These are phyloP conservation scores for Aquilaria agallochum DNA, from an alignment of 441 rosid genomes.

Conservation along the genomic window DNA sequence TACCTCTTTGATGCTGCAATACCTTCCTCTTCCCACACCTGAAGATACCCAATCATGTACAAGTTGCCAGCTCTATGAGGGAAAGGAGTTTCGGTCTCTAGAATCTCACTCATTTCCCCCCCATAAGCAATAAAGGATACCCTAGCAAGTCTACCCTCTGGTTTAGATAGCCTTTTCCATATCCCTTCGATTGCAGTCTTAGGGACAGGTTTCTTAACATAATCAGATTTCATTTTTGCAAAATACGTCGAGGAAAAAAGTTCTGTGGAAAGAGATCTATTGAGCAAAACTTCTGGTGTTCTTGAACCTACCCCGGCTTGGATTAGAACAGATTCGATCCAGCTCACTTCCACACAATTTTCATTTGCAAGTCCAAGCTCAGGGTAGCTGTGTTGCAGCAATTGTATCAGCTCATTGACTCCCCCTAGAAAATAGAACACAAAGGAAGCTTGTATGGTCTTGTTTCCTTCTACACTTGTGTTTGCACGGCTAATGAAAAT, in stretches of 20 bases:
- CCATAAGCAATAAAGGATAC: constrained; percentile 41
- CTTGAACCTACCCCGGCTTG: too few relatives aligned
- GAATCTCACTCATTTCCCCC: constrained; percentile 29
- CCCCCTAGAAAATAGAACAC: constrained; percentile 44
- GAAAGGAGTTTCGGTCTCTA: constrained; percentile 27
- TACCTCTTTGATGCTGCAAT: constrained; percentile 15
- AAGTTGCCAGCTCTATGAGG: constrained; percentile 33
- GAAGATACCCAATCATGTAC: constrained; percentile 31
- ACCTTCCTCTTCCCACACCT: constrained; percentile 34
- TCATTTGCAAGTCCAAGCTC: constrained; percentile 34
- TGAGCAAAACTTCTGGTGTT: too few relatives aligned
- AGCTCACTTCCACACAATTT: constrained; percentile 54
- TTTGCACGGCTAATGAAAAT: too few relatives aligned
- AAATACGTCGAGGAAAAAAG: too few relatives aligned
- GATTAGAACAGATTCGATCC: constrained; percentile 21
- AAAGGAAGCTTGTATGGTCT: constrained; percentile 22
- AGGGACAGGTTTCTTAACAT: constrained; percentile 27
- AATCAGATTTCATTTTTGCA: constrained; percentile 41
- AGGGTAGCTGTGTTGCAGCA: constrained; percentile 35
- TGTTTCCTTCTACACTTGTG: not conserved
- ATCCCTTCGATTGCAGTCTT: constrained; percentile 30
- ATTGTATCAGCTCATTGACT: constrained; percentile 24
- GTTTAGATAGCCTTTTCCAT: constrained; percentile 27
- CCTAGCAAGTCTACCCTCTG: constrained; percentile 6
- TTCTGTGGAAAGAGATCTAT: too few relatives aligned